Conservation (phyloP, 805 yeast genomes). For the Saturnispora serradocipensis region DNA sequence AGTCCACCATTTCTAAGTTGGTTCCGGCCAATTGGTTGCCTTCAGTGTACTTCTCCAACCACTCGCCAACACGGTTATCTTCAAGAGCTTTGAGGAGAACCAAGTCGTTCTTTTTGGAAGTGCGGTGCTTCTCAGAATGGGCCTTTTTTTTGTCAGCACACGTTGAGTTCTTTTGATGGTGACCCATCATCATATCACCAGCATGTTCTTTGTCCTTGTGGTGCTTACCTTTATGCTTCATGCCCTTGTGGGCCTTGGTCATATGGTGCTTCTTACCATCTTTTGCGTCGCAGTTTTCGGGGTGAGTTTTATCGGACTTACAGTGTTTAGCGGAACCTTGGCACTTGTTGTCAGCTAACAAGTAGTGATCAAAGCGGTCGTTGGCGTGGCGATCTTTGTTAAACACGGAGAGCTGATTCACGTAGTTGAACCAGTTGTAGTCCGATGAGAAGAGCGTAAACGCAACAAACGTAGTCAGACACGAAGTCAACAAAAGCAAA, state of each 20-base stretch:
- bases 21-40: conserved; percentile 54
- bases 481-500: neutral
- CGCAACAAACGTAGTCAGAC: neutral
- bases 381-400: neutral
- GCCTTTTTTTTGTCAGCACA: neutral
- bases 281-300: neutral
- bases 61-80: conserved; percentile 37
- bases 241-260: neutral
- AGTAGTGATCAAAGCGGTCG: neutral
- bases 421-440: neutral
- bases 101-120: neutral
- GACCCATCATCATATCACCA: neutral
- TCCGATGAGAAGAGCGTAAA: neutral
- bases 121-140: neutral
- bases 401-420: neutral
- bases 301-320: neutral
- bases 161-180: neutral
- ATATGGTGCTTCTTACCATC: neutral
- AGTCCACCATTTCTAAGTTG: conserved; percentile 40
- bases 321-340: neutral
- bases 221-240: neutral
- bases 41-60: conserved; percentile 44
- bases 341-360: neutral
- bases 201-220: neutral
- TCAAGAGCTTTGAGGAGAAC: conserved; percentile 22